Base-by-base conservation (phyloP, 2,329 filamentous ascomycete genomes). In the Polytolypa hystricis region DNA sequence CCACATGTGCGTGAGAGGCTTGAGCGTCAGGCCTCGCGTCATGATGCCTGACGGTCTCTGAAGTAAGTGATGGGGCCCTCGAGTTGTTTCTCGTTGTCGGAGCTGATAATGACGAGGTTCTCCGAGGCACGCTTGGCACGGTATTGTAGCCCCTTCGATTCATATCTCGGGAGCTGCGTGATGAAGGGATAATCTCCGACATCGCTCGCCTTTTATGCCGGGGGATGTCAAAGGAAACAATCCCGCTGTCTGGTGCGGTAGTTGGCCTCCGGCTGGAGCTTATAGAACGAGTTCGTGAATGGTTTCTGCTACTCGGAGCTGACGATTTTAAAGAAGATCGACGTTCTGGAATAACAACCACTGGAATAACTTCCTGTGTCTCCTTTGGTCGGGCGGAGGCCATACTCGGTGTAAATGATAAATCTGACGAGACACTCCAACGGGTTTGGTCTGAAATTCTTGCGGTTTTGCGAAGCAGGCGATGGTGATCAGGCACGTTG, bases 391-490 rank as follows among this genome's bases (percentile, higher is more conserved):
- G 47, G 37, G 42, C 56, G n/a, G 54, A 50, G 4, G 47, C 48
- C 8, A 54, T 48, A 38, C 52, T 56, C 17, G 50, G 45, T 8
- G 60, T 53, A 33, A 55, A 50, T 5, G 62, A 61, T 10, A 58
- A 47, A 31, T 65, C 64, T 2, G 65, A 66, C 4, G 54, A 55
- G 34, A 60, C 51, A 39, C 63, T 67, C 42, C 51, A 56, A 18
- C 63, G 58, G 40, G 65, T 57, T 36, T 64, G 56, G 30, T 71
- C 65, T 9, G 62, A 62, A 29, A 74, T 66, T 15, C 62, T 66
- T 25, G 60, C 62, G 21, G 59, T 58, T 46, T 70, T 73, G 45
- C 72, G 70, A 12, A 68, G 54, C 14, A 73, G 54, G 29, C 64
- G 65, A 25, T 26, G 42, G 50, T 65, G 69, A 21, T 66, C 57